Evolutionary conservation across 2,329 filamentous ascomycete species (phyloP).

Genomic region (Ophiocordyceps camponoti-rufipedis): DNA sequence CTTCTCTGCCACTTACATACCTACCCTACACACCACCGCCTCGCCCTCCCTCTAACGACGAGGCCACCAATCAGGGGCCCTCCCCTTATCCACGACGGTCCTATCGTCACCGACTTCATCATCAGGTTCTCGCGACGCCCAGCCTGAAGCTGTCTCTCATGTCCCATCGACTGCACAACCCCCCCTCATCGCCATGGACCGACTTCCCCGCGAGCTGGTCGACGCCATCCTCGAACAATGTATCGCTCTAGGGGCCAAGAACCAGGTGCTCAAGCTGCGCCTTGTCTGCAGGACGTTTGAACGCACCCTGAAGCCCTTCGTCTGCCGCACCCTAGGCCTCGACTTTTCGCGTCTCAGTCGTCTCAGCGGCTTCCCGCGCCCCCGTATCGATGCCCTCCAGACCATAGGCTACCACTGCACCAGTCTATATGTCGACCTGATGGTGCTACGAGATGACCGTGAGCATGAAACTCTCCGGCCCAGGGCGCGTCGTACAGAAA

Average conservation of each 20-base stretch:
- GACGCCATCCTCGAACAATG: slow-evolving; percentile 25
- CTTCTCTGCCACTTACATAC: no score
- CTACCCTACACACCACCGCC: no score
- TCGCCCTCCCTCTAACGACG: no score
- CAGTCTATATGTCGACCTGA: slow-evolving; percentile 31
- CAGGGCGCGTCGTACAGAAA: neutral
- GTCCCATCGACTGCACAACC: neutral
- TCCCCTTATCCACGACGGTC: no score
- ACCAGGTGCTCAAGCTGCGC: slow-evolving; percentile 23
- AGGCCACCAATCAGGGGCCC: no score
- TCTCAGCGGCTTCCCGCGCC: slow-evolving; percentile 13
- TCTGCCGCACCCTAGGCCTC: slow-evolving; percentile 27
- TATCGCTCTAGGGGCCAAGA: slow-evolving; percentile 23
- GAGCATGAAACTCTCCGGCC: neutral
- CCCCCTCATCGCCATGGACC: slow-evolving; percentile 17
- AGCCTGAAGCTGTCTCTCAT: neutral
- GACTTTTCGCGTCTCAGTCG: slow-evolving; percentile 29
- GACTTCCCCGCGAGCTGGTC: slow-evolving; percentile 28
- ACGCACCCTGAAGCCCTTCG: slow-evolving; percentile 23
- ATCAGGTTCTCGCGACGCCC: neutral
- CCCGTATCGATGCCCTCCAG: slow-evolving; percentile 21
- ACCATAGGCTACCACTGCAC: slow-evolving; percentile 28
- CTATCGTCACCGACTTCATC: neutral
- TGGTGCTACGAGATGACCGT: slow-evolving; percentile 33
- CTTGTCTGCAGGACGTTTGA: slow-evolving; percentile 32